Percentiles rank a stretch among this genome's conserved stretches.
phyloP scores from a whole-genome alignment of 2,329 filamentous ascomycete genomes.

The Hansfordia pulvinata region DNA sequence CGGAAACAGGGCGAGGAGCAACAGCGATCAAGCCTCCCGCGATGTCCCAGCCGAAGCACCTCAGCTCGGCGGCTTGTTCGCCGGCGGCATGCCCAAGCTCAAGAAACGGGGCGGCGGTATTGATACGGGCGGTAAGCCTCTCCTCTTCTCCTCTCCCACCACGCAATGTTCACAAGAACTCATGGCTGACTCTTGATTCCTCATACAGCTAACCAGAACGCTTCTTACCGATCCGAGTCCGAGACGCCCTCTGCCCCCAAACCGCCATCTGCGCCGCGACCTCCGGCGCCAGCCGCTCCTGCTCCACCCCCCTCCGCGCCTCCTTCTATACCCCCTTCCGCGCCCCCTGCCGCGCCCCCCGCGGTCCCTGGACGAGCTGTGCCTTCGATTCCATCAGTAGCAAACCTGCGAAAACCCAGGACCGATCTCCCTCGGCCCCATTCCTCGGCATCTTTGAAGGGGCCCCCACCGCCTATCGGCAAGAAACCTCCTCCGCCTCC shows the following conservation, averaged over 20 bases:
- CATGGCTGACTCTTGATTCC: conserved; percentile 6
- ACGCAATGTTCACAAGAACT: background rate
- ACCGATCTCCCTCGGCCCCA: conserved; percentile 38
- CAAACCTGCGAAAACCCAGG: conserved; percentile 44
- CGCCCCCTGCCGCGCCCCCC: conserved; percentile 43
- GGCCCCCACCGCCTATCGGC: conserved; percentile 64
- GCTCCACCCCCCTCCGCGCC: too few species aligned
- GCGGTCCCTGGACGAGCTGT: conserved; percentile 29
- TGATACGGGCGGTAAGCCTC: conserved; percentile 49
- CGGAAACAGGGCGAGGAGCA: conserved; percentile 62
- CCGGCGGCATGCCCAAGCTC: conserved; percentile 89
- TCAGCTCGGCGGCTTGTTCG: conserved; percentile 79
- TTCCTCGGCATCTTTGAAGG: conserved; percentile 45
- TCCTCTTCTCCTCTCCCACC: background rate
- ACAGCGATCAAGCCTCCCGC: conserved; percentile 55
- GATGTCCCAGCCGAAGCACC: conserved; percentile 41
- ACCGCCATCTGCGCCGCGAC: conserved; percentile 43
- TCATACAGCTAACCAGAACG: conserved; percentile 43
- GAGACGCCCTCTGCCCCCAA: conserved; percentile 42
- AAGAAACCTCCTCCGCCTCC: conserved; percentile 60
- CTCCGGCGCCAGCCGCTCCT: too few species aligned
- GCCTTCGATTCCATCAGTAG: conserved; percentile 33
- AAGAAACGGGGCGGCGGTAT: conserved; percentile 74
- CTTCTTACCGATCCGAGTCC: conserved; percentile 72
- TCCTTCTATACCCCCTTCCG: too few species aligned